Percentiles rank a stretch among this genome's conserved stretches.
Evolutionary conservation across 2,329 filamentous ascomycete species (phyloP).

Genomic region (Fusarium xyrophilum): DNA sequence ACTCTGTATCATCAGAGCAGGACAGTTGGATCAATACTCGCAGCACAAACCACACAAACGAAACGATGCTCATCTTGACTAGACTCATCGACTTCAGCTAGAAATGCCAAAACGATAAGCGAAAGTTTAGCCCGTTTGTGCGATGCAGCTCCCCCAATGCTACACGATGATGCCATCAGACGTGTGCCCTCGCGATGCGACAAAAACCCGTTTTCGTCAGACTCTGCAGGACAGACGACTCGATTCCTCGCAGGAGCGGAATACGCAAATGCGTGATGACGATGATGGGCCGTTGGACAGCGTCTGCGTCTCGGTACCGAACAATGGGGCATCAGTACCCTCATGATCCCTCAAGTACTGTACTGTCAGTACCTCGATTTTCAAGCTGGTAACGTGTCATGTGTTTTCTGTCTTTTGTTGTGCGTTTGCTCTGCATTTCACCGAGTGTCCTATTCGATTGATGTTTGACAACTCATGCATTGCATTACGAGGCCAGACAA

Average conservation of each 20-base stretch:
- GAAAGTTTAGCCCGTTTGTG: slow-evolving; percentile 16
- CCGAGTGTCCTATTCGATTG: slow-evolving; percentile 17
- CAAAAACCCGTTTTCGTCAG: slow-evolving; percentile 13
- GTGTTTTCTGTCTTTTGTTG: slow-evolving; percentile 1
- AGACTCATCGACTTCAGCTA: slow-evolving; percentile 17
- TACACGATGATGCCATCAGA: slow-evolving; percentile 34
- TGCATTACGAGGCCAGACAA: slow-evolving; percentile 20
- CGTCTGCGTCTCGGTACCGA: slow-evolving; percentile 33
- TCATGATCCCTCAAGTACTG: slow-evolving; percentile 14
- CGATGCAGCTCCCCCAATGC: slow-evolving; percentile 6
- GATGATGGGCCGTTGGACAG: slow-evolving; percentile 22
- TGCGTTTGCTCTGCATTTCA: slow-evolving; percentile 2
- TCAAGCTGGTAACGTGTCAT: slow-evolving; percentile 5
- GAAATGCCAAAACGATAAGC: slow-evolving; percentile 24
- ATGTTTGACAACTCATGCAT: slow-evolving; percentile 25
- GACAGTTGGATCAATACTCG: background rate
- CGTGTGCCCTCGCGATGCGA: slow-evolving; percentile 26
- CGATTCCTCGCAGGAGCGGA: slow-evolving; percentile 13
- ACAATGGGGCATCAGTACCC: slow-evolving; percentile 35
- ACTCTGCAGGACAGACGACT: slow-evolving; percentile 19
- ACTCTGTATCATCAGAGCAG: background rate
- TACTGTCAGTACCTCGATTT: slow-evolving; percentile 2
- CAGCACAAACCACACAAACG: background rate
- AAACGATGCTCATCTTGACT: background rate
- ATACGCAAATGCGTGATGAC: slow-evolving; percentile 36